Evolutionary conservation across 768 basidiomycete genomes (phyloP), one percentile per base, ranked within the genome.

Genomic region (Royoungia palumana): DNA sequence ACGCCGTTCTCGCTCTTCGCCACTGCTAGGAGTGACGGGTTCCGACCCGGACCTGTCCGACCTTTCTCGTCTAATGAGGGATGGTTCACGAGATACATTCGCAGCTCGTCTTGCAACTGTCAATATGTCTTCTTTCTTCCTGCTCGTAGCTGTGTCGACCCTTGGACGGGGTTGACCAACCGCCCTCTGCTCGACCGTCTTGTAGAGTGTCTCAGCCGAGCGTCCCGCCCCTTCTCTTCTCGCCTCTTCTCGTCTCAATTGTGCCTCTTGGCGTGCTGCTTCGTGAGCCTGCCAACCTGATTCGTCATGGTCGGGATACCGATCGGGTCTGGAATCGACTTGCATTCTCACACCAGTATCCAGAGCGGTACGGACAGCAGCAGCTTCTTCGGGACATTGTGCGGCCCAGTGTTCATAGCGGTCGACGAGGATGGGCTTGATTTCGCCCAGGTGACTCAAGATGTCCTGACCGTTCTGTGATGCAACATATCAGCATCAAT

Each of bases 381-480:
- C 52, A 27, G 57, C 65, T 25, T 67, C 69, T 41, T 76, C 69
- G 7, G 74, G 72, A 52, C 80, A 69, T 34, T 69, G 66, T 32
- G 67, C 66, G 11, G 68, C 61, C 84, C 85, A 89, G 42, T 73
- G 70, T 43, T 86, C 83, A 54, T 80, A 82, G 14, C 82, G 77
- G 36, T 80, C 76, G 37, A 86, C 77, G 8, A 91, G 75, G 4
- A 70, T 58, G 9, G 79, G 78, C 50, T 89, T 89, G 45, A 92
- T 72, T 21, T 79, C 74, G 41, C 80, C 72, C 27, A 92, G 78
- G 54, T 74, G 75, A 50, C 80, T 76, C 38, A 91, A 76, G 43
- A 90, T 86, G 47, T 87, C 78, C 60, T 87, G 81, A 16, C 87
- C 87, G 46, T 88, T 85, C 85, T 88, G 65, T 55, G 50, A 59